Evolutionary conservation across 768 basidiomycete species (phyloP).

Genomic region (Pulveroboletus sp.): DNA sequence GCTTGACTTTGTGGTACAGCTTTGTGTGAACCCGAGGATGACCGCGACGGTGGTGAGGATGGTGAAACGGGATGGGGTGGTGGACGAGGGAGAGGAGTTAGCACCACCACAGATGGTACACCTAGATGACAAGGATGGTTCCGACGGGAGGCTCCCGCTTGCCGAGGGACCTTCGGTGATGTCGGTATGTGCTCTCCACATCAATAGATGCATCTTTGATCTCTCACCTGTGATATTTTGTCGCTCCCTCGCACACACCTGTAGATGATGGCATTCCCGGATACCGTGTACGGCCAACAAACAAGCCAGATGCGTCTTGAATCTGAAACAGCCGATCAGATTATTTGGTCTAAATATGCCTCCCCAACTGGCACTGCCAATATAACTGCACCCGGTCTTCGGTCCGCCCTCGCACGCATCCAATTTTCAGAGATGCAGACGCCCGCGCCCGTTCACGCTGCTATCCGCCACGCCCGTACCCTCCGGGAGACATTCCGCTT

Average conservation of each 20-base stretch:
- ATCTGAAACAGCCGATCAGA: slow-evolving; percentile 82
- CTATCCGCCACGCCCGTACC: slow-evolving; percentile 41
- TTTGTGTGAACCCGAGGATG: slow-evolving; percentile 67
- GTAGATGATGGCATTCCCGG: slow-evolving; percentile 47
- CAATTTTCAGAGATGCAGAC: slow-evolving; percentile 57
- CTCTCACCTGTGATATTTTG: no score
- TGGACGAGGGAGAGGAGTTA: slow-evolving; percentile 5
- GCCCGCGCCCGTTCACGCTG: slow-evolving; percentile 58
- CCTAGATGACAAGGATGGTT: slow-evolving; percentile 4
- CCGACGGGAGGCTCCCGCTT: no score
- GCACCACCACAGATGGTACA: slow-evolving; percentile 27
- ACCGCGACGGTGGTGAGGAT: slow-evolving; percentile 76
- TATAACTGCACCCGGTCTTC: slow-evolving; percentile 10
- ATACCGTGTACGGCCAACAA: slow-evolving; percentile 68
- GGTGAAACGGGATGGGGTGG: slow-evolving; percentile 42
- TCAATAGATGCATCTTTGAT: no score
- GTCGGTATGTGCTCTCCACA: slow-evolving; percentile 7
- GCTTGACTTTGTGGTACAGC: slow-evolving; percentile 78
- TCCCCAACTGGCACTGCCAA: slow-evolving; percentile 15
- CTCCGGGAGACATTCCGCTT: slow-evolving; percentile 35
- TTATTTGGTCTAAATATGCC: slow-evolving; percentile 69
- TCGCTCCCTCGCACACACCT: no score
- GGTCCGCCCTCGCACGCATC: slow-evolving; percentile 51
- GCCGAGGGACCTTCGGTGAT: neutral
- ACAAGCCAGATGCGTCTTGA: slow-evolving; percentile 66